Evolutionary conservation across 805 yeast genomes (phyloP).

Genomic region (Schwanniomyces polymorphus): DNA sequence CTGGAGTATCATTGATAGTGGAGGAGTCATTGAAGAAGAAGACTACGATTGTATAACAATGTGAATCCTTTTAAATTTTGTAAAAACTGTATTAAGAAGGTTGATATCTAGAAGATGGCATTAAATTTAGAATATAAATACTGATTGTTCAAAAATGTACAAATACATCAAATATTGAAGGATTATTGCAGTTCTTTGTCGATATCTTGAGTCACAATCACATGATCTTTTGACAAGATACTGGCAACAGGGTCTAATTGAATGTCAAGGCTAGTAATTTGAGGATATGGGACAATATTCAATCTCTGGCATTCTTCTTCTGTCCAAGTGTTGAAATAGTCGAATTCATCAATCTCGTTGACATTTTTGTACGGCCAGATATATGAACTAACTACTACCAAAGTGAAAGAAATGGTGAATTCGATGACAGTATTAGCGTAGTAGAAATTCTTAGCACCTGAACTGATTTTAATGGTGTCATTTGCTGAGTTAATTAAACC

Average conservation of each 20-base stretch:
- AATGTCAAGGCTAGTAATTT: neutral
- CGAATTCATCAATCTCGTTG: slow-evolving; percentile 37
- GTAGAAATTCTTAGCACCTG: slow-evolving; percentile 12
- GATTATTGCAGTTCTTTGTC: no score
- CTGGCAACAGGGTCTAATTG: no score
- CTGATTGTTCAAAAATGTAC: no score
- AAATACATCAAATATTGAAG: no score
- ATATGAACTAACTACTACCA: slow-evolving; percentile 32
- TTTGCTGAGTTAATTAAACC: slow-evolving; percentile 39
- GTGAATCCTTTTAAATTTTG: neutral
- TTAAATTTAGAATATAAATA: no score
- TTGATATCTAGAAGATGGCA: no score
- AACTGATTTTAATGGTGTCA: slow-evolving; percentile 7
- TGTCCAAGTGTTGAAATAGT: slow-evolving; percentile 35
- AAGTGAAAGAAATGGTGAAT: slow-evolving; percentile 29
- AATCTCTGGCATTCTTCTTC: slow-evolving; percentile 30
- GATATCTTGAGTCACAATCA: no score
- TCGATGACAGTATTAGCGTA: slow-evolving; percentile 13
- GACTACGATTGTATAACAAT: slow-evolving; percentile 1
- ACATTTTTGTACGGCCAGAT: slow-evolving; percentile 35
- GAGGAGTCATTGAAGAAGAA: slow-evolving; percentile 1
- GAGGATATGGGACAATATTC: slow-evolving; percentile 13
- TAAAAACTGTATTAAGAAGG: no score
- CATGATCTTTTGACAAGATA: no score
- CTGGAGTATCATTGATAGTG: slow-evolving; percentile 2